Conservation (phyloP, 2,329 filamentous ascomycete genomes). For the Dactylonectria estremocensis region DNA sequence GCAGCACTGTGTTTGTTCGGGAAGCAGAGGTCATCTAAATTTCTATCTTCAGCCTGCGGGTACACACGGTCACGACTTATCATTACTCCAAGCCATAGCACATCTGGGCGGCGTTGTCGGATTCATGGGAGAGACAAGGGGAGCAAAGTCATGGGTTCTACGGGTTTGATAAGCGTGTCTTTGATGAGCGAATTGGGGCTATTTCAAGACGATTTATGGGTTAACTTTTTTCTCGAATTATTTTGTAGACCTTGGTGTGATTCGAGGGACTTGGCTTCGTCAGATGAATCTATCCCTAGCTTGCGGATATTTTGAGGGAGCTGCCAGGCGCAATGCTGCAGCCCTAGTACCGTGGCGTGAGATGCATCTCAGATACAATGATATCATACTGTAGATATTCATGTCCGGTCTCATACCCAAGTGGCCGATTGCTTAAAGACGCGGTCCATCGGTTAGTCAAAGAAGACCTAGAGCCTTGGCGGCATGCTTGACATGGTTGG, state of each 20-base stretch:
- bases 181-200: constrained; percentile 32
- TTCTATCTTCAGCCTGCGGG: constrained; percentile 33
- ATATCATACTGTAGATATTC: not conserved
- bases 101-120: constrained; percentile 45
- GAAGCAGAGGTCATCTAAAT: constrained; percentile 30
- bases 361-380: not conserved
- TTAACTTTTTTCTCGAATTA: constrained; percentile 29
- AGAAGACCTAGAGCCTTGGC: constrained; percentile 80
- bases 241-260: constrained; percentile 31
- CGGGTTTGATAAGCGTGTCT: constrained; percentile 24
- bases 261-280: not conserved
- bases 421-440: constrained; percentile 17
- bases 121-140: constrained; percentile 30
- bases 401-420: not conserved
- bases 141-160: constrained; percentile 25
- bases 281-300: constrained; percentile 13
- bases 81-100: constrained; percentile 35
- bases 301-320: not conserved
- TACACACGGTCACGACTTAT: constrained; percentile 37
- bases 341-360: not conserved
- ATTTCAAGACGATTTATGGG: constrained; percentile 20
- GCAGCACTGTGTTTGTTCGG: constrained; percentile 31
- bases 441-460: constrained; percentile 43
- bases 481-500: constrained; percentile 92
- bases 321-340: not conserved